Evolutionary conservation across 2,329 filamentous ascomycete genomes (phyloP).

Genomic region (Tetracladium maxilliforme): DNA sequence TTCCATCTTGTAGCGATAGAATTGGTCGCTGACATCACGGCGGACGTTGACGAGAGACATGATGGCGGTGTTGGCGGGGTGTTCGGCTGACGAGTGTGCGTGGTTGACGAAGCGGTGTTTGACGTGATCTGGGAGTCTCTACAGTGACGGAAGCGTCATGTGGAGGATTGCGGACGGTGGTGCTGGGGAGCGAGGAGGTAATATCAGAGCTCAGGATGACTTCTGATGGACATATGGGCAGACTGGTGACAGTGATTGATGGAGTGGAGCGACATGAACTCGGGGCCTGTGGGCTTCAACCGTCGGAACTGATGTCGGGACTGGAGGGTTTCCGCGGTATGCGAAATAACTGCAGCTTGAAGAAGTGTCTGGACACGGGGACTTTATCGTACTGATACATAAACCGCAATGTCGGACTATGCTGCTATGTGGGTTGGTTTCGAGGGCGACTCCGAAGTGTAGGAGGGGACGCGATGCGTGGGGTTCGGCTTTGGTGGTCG

Average conservation of each 20-base stretch:
- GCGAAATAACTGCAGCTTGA: conserved; percentile 95
- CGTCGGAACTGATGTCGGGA: conserved; percentile 79
- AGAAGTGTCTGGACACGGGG: not conserved
- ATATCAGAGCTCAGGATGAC: conserved; percentile 39
- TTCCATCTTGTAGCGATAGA: conserved; percentile 99
- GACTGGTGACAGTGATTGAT: conserved; percentile 28
- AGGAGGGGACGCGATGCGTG: too few relatives aligned
- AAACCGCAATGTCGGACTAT: too few relatives aligned
- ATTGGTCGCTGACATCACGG: conserved; percentile 93
- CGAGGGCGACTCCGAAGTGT: too few relatives aligned
- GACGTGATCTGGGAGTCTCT: conserved; percentile 1
- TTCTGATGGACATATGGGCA: conserved; percentile 40
- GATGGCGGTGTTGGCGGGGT: conserved; percentile 31
- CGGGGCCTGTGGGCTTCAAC: conserved; percentile 46
- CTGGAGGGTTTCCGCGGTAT: conserved; percentile 90
- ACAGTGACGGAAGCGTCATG: conserved; percentile 1
- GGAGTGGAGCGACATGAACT: conserved; percentile 44
- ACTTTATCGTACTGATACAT: not conserved
- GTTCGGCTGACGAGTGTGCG: too few relatives aligned
- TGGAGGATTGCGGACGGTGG: conserved; percentile 16
- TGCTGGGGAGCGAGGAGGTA: conserved; percentile 17
- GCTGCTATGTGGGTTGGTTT: too few relatives aligned
- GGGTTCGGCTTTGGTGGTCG: too few relatives aligned
- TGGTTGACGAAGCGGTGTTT: conserved; percentile 1
- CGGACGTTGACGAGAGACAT: conserved; percentile 99